Percentiles rank a stretch among this genome's conserved stretches.
Evolutionary conservation across 2,329 filamentous ascomycete genomes (phyloP).

Genomic region (Phaeosphaeriaceae sp.): DNA sequence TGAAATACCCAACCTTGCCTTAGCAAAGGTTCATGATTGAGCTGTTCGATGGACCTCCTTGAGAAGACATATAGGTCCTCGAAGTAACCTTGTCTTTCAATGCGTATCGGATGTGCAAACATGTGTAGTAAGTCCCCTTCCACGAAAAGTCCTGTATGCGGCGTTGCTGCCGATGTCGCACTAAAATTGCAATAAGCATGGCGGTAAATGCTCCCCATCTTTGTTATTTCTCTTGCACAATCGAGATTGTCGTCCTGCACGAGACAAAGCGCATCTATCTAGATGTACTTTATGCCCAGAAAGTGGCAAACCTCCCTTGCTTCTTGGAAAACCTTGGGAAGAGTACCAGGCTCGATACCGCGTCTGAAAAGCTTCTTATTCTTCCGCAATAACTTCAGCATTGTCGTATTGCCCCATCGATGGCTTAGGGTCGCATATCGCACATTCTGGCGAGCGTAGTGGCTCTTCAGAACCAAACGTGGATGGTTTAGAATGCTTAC

Average conservation of each 20-base stretch:
- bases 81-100: not conserved
- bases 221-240: not conserved
- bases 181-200: not conserved
- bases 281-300: conserved; percentile 1
- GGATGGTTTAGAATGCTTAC: not conserved
- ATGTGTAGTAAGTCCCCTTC: not conserved
- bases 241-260: conserved; percentile 6
- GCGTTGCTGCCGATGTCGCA: not conserved
- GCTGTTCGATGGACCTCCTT: not conserved
- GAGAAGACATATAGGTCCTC: not conserved
- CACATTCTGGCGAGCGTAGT: not conserved
- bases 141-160: not conserved
- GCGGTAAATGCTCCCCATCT: conserved; percentile 2
- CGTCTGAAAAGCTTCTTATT: too few species aligned
- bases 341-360: not conserved
- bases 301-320: not conserved
- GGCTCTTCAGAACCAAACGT: not conserved
- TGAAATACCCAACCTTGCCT: conserved; percentile 1
- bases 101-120: too few species aligned
- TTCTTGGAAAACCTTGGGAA: not conserved
- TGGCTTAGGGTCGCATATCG: conserved; percentile 7
- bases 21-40: not conserved
- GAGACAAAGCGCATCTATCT: conserved; percentile 12
- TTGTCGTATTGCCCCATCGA: not conserved
- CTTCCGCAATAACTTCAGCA: not conserved